A percentile compares a stretch with the other conserved stretches of the same genome.
phyloP scores from a whole-genome alignment of 2,329 filamentous ascomycete species.

The Phoma sp. region DNA sequence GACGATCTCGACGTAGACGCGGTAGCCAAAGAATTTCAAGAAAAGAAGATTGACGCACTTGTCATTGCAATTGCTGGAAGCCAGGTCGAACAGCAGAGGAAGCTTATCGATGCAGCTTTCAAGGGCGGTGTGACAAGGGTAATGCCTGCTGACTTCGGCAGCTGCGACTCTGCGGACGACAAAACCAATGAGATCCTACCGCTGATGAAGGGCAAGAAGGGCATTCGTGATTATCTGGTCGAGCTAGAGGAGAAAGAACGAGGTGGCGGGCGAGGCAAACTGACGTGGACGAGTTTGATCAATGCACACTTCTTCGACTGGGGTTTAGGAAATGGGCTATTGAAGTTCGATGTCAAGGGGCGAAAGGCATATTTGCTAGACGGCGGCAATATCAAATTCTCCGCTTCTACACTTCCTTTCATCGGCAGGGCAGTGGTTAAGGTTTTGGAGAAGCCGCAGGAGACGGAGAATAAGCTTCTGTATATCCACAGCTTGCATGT shows the following conservation, averaged over 20 bases:
- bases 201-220: slow-evolving; percentile 59
- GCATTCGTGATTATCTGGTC: slow-evolving; percentile 50
- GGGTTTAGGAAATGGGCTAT: slow-evolving; percentile 56
- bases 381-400: slow-evolving; percentile 62
- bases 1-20: slow-evolving; percentile 44
- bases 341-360: slow-evolving; percentile 60
- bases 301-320: slow-evolving; percentile 68
- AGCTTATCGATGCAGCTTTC: slow-evolving; percentile 64
- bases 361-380: slow-evolving; percentile 63
- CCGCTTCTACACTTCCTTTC: slow-evolving; percentile 58
- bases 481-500: slow-evolving; percentile 64
- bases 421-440: slow-evolving; percentile 61
- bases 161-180: slow-evolving; percentile 51
- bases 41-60: slow-evolving; percentile 56
- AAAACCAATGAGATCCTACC: slow-evolving; percentile 55
- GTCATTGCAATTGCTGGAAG: slow-evolving; percentile 57
- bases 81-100: slow-evolving; percentile 54
- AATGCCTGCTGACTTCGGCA: slow-evolving; percentile 66
- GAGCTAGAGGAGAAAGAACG: slow-evolving; percentile 54
- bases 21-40: slow-evolving; percentile 49
- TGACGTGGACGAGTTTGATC: slow-evolving; percentile 67
- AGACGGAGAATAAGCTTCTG: slow-evolving; percentile 64
- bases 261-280: slow-evolving; percentile 36
- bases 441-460: slow-evolving; percentile 52
- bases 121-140: slow-evolving; percentile 65